These are phyloP conservation scores for Ascomycota sp. DNA, from an alignment of 2,329 filamentous ascomycete species.

Conservation along the genomic window DNA sequence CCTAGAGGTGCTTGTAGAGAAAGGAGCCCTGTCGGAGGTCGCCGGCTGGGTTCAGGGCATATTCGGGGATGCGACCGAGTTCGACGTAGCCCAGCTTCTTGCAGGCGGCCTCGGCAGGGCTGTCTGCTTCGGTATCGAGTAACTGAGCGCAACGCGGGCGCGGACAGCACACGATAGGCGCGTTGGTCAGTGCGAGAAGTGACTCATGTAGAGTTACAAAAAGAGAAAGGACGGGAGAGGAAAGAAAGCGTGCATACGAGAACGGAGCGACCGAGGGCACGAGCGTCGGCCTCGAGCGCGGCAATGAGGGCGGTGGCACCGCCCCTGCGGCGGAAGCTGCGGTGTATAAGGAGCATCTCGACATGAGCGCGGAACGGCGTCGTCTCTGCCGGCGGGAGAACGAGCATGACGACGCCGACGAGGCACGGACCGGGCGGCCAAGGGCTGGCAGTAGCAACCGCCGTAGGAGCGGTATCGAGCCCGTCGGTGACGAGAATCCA, in stretches of 20 bases:
- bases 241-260: conserved; percentile 17
- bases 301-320: conserved; percentile 28
- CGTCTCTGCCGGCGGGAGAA: conserved; percentile 29
- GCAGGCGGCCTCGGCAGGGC: conserved; percentile 29
- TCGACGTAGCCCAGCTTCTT: conserved; percentile 32
- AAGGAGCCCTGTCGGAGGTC: conserved; percentile 28
- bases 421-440: conserved; percentile 16
- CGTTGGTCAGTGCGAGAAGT: neutral
- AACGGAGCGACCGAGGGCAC: conserved; percentile 22
- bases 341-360: conserved; percentile 34
- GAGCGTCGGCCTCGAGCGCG: conserved; percentile 32
- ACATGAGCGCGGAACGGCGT: conserved; percentile 30
- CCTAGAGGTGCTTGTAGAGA: conserved; percentile 33
- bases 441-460: conserved; percentile 6
- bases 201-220: neutral
- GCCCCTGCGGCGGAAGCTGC: conserved; percentile 25
- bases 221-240: no score
- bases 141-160: conserved; percentile 12
- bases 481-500: conserved; percentile 24
- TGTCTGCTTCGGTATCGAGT: conserved; percentile 29
- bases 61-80: conserved; percentile 31
- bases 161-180: neutral
- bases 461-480: conserved; percentile 3
- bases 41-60: conserved; percentile 25
- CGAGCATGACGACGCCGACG: conserved; percentile 33